A percentile compares a stretch with the other conserved stretches of the same genome.
phyloP scores from a whole-genome alignment of 208 protist species.

The Leishmania amazonensis region DNA sequence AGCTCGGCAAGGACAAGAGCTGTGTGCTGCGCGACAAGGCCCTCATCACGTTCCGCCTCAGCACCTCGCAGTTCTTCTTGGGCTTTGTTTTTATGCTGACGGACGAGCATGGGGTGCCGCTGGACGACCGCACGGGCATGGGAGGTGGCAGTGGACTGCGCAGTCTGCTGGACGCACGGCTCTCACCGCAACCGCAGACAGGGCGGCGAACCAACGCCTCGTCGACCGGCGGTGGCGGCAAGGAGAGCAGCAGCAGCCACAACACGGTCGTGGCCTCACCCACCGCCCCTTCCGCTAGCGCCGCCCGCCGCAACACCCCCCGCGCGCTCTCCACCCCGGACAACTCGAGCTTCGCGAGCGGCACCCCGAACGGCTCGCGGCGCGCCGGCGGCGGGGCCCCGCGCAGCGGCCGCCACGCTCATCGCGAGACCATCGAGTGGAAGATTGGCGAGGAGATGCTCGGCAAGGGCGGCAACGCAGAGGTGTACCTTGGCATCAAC shows the following conservation, averaged over 20 bases:
- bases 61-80: slow-evolving; percentile 84
- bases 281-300: slow-evolving; percentile 9
- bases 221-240: slow-evolving; percentile 5
- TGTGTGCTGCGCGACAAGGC: slow-evolving; percentile 72
- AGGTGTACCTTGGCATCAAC: slow-evolving; percentile 92
- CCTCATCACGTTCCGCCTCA: slow-evolving; percentile 87
- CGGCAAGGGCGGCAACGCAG: slow-evolving; percentile 88
- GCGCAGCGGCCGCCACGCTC: slow-evolving; percentile 35
- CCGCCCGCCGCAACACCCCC: slow-evolving; percentile 38
- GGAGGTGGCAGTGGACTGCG: slow-evolving; percentile 12
- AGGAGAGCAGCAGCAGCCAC: slow-evolving; percentile 26
- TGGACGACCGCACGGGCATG: slow-evolving; percentile 30
- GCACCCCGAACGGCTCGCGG: slow-evolving; percentile 26
- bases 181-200: slow-evolving; percentile 23
- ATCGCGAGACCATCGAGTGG: slow-evolving; percentile 88
- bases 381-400: slow-evolving; percentile 3
- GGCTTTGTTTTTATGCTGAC: slow-evolving; percentile 87
- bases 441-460: slow-evolving; percentile 92
- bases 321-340: slow-evolving; percentile 46
- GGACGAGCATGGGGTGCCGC: slow-evolving; percentile 63
- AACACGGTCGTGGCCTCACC: slow-evolving; percentile 20
- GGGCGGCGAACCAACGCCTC: slow-evolving; percentile 22
- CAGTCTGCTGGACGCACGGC: slow-evolving; percentile 26
- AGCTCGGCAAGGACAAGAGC: slow-evolving; percentile 76
- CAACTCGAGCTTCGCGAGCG: slow-evolving; percentile 43